Evolutionary conservation across 306 rosid species (phyloP).

Genomic region (Lablab purpureus): DNA sequence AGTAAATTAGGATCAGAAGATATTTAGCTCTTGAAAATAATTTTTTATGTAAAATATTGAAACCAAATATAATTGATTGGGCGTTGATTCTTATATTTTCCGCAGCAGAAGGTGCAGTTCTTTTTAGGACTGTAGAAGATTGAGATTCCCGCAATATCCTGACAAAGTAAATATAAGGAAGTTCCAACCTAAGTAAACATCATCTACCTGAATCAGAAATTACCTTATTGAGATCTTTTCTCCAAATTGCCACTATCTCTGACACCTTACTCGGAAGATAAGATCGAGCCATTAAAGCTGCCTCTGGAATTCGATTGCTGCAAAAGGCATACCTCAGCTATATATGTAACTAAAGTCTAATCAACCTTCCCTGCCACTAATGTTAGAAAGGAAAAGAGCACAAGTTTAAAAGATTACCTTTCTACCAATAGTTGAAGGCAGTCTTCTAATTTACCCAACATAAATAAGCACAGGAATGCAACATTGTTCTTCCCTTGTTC

Average conservation of each 20-base stretch:
- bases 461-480: conserved; percentile 91
- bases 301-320: conserved; percentile 99
- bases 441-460: conserved; percentile 97
- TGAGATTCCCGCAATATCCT: conserved; percentile 13
- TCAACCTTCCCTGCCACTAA: conserved; percentile 32
- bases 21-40: conserved; percentile 21
- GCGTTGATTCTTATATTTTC: neutral
- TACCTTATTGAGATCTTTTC: conserved; percentile 94
- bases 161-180: conserved; percentile 3
- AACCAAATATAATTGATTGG: conserved; percentile 6
- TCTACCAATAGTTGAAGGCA: conserved; percentile 95
- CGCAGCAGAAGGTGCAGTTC: neutral
- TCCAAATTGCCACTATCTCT: conserved; percentile 97
- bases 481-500: conserved; percentile 99
- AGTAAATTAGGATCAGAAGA: conserved; percentile 20
- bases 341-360: conserved; percentile 39
- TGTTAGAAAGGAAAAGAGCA: conserved; percentile 26
- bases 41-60: conserved; percentile 18
- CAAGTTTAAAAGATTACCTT: conserved; percentile 64
- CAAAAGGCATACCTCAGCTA: conserved; percentile 43
- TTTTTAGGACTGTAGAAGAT: neutral
- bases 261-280: conserved; percentile 99
- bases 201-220: conserved; percentile 18
- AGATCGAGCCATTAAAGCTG: conserved; percentile 98
- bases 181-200: conserved; percentile 25